phyloP scores from a whole-genome alignment of 2,329 filamentous ascomycete genomes.

The Mollisiaceae sp. region DNA sequence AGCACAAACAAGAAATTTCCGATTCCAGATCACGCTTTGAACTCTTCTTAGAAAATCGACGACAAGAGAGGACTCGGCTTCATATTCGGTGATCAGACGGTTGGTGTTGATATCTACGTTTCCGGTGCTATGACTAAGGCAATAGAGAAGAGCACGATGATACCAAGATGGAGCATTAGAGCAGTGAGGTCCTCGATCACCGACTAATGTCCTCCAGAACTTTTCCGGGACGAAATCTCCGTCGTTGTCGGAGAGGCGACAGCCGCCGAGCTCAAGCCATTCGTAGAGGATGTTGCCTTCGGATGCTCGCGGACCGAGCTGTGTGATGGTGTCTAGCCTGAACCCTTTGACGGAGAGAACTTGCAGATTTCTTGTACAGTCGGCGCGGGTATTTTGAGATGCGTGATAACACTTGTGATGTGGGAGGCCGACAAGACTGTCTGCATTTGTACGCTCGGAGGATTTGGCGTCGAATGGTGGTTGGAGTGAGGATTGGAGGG shows the following conservation, averaged over 20 bases:
- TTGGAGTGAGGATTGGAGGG: conserved; percentile 18
- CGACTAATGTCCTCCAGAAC: conserved; percentile 29
- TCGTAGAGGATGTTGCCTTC: conserved; percentile 27
- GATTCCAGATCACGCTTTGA: conserved; percentile 31
- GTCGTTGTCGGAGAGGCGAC: conserved; percentile 1
- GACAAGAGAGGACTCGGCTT: conserved; percentile 16
- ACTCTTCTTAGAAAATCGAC: conserved; percentile 24
- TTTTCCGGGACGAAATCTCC: conserved; percentile 18
- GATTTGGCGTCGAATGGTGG: conserved; percentile 13
- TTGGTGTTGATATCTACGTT: conserved; percentile 25
- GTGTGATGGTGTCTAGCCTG: conserved; percentile 18
- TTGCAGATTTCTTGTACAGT: background rate
- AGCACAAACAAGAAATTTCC: conserved; percentile 13
- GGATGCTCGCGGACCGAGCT: conserved; percentile 17
- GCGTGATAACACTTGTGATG: conserved; percentile 21
- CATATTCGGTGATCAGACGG: conserved; percentile 8
- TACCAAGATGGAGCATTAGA: conserved; percentile 20
- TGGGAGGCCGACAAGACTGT: conserved; percentile 23
- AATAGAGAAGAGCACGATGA: conserved; percentile 18
- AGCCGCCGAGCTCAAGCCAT: conserved; percentile 22
- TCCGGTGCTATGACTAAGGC: conserved; percentile 12
- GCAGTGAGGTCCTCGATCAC: conserved; percentile 24
- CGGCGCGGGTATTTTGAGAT: conserved; percentile 8
- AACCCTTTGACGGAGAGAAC: conserved; percentile 15
- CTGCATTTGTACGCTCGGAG: conserved; percentile 22